These are phyloP conservation scores for Lodderomyces beijingensis DNA, from an alignment of 1,139 yeast species.

Conservation along the genomic window DNA sequence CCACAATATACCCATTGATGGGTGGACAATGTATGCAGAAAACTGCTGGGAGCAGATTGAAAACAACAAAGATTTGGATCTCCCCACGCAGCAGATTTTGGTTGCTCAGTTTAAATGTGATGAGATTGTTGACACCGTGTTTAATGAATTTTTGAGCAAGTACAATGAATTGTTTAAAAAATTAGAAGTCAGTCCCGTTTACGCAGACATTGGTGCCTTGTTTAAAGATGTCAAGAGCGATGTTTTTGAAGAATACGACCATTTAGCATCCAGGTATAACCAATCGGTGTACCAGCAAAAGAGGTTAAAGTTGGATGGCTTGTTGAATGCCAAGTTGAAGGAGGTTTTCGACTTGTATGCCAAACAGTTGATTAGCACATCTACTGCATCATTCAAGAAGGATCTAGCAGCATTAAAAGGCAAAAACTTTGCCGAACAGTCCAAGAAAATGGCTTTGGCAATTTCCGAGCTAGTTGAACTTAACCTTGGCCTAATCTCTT, in stretches of 20 bases:
- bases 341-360: constrained; percentile 38
- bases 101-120: constrained; percentile 95
- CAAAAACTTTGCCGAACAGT: constrained; percentile 19
- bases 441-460: constrained; percentile 13
- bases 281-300: constrained; percentile 62
- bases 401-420: constrained; percentile 19
- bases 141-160: constrained; percentile 40
- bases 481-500: constrained; percentile 19
- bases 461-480: constrained; percentile 13
- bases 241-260: constrained; percentile 55
- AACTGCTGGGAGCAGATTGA: constrained; percentile 95
- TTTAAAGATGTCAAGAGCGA: constrained; percentile 39
- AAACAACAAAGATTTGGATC: constrained; percentile 84
- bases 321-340: constrained; percentile 41
- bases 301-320: constrained; percentile 42
- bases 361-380: constrained; percentile 17
- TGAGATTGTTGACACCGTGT: constrained; percentile 62
- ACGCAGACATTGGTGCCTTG: constrained; percentile 35
- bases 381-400: constrained; percentile 16
- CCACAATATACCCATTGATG: constrained; percentile 87
- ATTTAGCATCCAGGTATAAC: constrained; percentile 70
- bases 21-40: constrained; percentile 90
- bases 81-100: constrained; percentile 92
- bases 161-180: constrained; percentile 21
- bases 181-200: constrained; percentile 20